Base-by-base conservation (phyloP, 768 basidiomycete genomes). In the Lanmaoa pseudosensibilis region DNA sequence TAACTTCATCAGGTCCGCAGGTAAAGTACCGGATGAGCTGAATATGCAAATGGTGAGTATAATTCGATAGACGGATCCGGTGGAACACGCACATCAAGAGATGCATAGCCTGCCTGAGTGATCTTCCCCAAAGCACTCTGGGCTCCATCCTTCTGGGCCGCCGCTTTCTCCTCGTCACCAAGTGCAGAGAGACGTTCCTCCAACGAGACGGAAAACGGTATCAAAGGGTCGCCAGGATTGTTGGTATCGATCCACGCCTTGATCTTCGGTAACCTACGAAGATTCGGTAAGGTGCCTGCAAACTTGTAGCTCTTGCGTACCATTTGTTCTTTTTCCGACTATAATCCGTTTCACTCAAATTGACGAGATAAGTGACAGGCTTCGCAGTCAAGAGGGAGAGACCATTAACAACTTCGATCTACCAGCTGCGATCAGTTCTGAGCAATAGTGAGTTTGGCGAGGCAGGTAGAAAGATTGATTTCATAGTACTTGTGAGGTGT, bases 301-400 rank as follows among this genome's bases (percentile, higher is more conserved):
- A 36, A 19, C 46, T 4, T 5, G 27, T 32, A 15, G 21, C 16
- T 43, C 18, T 19, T 19, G 36, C 40, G 41, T 56, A 89, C 95
- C 97, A 98, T 80, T 98, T 98, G 79, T 98, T 98, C 85, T 98
- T 98, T 76, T 98, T 98, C 61, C 97, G 87, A 57, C 92, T 75
- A 66, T 91, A 99, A 71, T 99, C 97, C 62, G 84, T 83, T 74
- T 98, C 95, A 56, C 90, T 93, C 46, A 99, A 78, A 76, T 99
- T 99, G 76, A 98, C 94, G 48, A 99, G 88, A 77, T 99, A 99
- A 49, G 90, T 97, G 58, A 98, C 92, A 34, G 96, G 92, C 71
- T 98, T 98, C 52, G 97, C 95, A 18, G 96, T 98, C 52, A 99
- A 82, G 25, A 99, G 86, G 63, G 86, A 83, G 55, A 99, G 85